Conservation (phyloP, 176 grass and related monocot species). For the Paspalum notatum region DNA sequence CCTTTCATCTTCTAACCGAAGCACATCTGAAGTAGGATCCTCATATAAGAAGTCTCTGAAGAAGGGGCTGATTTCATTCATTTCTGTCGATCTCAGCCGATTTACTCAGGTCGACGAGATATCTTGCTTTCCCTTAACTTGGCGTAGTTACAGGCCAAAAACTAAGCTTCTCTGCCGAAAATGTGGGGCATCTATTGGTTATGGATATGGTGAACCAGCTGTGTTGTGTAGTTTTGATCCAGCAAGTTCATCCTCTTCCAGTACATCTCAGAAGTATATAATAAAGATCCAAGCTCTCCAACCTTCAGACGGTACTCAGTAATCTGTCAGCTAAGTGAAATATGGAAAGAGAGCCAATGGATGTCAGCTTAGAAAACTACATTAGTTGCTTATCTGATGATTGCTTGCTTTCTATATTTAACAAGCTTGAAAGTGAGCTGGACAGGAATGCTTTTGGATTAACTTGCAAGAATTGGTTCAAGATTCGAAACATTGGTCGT, state of each 20-base stretch:
- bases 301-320: constrained; percentile 48
- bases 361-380: constrained; percentile 35
- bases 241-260: constrained; percentile 51
- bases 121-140: constrained; percentile 53
- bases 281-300: constrained; percentile 68
- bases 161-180: constrained; percentile 75
- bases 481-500: constrained; percentile 71
- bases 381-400: constrained; percentile 60
- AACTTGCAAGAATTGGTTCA: constrained; percentile 81
- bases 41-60: constrained; percentile 64
- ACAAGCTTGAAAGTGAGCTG: constrained; percentile 53
- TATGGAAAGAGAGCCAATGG: constrained; percentile 48
- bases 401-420: constrained; percentile 76
- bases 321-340: constrained; percentile 28
- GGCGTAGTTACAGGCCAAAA: constrained; percentile 60
- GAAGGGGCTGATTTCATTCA: constrained; percentile 60
- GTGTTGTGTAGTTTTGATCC: constrained; percentile 66
- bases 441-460: constrained; percentile 85
- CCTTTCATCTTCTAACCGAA: constrained; percentile 65
- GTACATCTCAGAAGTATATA: constrained; percentile 60
- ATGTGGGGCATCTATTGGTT: constrained; percentile 59
- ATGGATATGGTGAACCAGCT: constrained; percentile 59
- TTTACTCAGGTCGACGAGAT: constrained; percentile 66
- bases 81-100: constrained; percentile 67
- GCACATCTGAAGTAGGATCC: constrained; percentile 54